Conservation (phyloP, 192 early-diverging fungal species). For the Podila minutissima region DNA sequence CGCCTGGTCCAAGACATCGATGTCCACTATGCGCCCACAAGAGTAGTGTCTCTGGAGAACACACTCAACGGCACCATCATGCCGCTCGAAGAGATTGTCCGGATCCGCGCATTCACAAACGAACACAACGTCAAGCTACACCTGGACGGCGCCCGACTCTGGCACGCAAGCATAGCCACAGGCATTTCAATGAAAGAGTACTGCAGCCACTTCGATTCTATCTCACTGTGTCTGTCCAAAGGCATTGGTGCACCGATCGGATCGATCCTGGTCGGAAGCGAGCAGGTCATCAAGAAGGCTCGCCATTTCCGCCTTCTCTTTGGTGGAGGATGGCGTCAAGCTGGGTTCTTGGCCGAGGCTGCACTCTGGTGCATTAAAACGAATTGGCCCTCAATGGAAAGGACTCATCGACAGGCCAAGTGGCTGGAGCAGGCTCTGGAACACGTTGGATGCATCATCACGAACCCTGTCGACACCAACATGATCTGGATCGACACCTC, state of each 20-base stretch:
- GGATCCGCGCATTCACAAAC: constrained; percentile 67
- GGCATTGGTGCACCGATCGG: constrained; percentile 93
- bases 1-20: constrained; percentile 69
- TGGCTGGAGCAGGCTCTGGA: constrained; percentile 68
- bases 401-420: constrained; percentile 74
- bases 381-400: constrained; percentile 72
- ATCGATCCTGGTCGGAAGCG: constrained; percentile 78
- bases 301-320: constrained; percentile 87
- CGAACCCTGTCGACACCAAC: constrained; percentile 81
- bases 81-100: constrained; percentile 76
- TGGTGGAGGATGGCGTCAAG: constrained; percentile 94
- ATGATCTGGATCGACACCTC: constrained; percentile 81
- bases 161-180: constrained; percentile 82
- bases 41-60: constrained; percentile 87
- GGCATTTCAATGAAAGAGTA: constrained; percentile 75
- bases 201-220: constrained; percentile 77
- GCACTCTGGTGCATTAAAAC: constrained; percentile 76
- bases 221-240: constrained; percentile 90
- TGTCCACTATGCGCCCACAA: constrained; percentile 81
- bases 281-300: constrained; percentile 76
- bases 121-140: constrained; percentile 72
- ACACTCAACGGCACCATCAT: constrained; percentile 85
- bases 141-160: constrained; percentile 90
- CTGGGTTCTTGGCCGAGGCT: constrained; percentile 82
- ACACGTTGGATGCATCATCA: constrained; percentile 68